Conservation (phyloP, 768 basidiomycete species). For the Amanita subjunquillea region DNA sequence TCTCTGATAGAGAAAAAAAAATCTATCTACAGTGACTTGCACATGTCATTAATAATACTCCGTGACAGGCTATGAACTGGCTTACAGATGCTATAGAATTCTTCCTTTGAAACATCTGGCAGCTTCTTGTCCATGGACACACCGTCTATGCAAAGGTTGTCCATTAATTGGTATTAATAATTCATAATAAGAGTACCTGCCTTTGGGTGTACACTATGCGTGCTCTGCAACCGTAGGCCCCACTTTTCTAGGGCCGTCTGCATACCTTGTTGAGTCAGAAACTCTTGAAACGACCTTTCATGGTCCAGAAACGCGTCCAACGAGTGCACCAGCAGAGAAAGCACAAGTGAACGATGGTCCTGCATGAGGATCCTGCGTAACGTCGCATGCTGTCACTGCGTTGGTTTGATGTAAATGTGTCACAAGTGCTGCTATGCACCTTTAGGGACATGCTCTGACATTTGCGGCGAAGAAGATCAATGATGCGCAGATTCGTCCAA, state of each 20-base stretch:
- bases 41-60: background rate
- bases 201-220: constrained; percentile 24
- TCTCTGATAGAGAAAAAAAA: too few relatives aligned
- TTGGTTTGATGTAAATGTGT: background rate
- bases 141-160: constrained; percentile 13
- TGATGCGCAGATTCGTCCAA: constrained; percentile 19
- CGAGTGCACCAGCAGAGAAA: constrained; percentile 25
- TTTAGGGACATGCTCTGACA: constrained; percentile 11
- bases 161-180: background rate
- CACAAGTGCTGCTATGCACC: background rate
- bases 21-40: constrained; percentile 23
- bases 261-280: constrained; percentile 17
- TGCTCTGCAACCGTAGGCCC: constrained; percentile 18
- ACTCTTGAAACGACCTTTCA: constrained; percentile 23
- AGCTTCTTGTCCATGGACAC: constrained; percentile 22
- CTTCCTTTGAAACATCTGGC: constrained; percentile 24
- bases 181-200: constrained; percentile 9
- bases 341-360: constrained; percentile 21
- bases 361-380: constrained; percentile 18
- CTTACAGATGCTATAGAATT: constrained; percentile 30
- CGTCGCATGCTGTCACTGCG: constrained; percentile 13
- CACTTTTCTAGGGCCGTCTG: constrained; percentile 13
- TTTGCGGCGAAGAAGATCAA: constrained; percentile 24
- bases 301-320: constrained; percentile 32
- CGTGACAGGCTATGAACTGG: background rate